A percentile compares a stretch with the other conserved stretches of the same genome.
Conservation (phyloP, 805 yeast species). For the Saccharomyces jurei region DNA sequence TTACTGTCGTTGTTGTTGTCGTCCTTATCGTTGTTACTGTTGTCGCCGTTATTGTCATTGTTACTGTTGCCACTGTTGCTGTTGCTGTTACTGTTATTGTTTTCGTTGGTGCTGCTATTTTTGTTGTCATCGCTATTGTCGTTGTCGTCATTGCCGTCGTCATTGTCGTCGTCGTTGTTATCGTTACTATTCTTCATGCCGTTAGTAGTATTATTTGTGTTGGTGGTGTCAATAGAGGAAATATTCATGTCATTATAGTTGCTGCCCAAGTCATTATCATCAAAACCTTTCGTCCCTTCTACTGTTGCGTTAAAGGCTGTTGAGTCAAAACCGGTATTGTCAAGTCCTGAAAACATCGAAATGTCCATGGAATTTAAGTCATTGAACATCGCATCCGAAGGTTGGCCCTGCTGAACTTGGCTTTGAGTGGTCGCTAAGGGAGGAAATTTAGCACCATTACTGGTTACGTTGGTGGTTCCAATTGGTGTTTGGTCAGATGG, state of each 20-base stretch:
- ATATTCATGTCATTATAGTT: background rate
- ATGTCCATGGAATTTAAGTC: slow-evolving; percentile 26
- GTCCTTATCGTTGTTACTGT: background rate
- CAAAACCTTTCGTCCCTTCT: slow-evolving; percentile 3
- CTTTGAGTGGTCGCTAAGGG: slow-evolving; percentile 8
- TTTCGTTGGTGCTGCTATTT: background rate
- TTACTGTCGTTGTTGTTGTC: background rate
- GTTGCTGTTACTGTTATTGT: background rate
- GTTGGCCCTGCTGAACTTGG: slow-evolving; percentile 18
- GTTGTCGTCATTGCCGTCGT: background rate
- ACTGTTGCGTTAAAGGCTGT: slow-evolving; percentile 7
- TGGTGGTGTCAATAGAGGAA: slow-evolving; percentile 11
- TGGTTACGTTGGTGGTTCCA: slow-evolving; percentile 2
- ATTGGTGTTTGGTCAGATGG: slow-evolving; percentile 1
- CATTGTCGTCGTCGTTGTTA: slow-evolving; percentile 3
- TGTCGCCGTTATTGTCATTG: slow-evolving; percentile 3
- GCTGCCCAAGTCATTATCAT: slow-evolving; percentile 6
- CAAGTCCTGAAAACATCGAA: slow-evolving; percentile 27
- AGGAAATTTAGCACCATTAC: slow-evolving; percentile 1
- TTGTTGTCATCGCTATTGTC: slow-evolving; percentile 1
- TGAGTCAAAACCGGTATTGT: slow-evolving; percentile 25
- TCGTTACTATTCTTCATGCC: slow-evolving; percentile 3
- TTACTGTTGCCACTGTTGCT: slow-evolving; percentile 2
- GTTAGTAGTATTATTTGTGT: slow-evolving; percentile 2
- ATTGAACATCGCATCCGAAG: slow-evolving; percentile 6